Base-by-base conservation (phyloP, 176 grass and related monocot genomes). In the Carex scoparia region DNA sequence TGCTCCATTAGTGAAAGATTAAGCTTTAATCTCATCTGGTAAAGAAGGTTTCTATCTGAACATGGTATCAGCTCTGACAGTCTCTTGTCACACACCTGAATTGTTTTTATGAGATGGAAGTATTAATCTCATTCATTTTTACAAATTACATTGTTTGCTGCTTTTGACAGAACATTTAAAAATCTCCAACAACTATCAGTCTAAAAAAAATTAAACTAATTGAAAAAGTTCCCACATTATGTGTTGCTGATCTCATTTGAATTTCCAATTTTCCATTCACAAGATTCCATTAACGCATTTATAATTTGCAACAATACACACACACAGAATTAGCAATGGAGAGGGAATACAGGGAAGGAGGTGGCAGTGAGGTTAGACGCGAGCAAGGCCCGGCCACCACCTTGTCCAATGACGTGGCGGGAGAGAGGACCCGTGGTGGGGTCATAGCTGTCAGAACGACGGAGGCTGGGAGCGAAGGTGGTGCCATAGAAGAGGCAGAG, bases 401-500 rank as follows among this genome's bases (percentile, higher is more conserved):
- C 82, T 23, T 56, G 31, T 62, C 23, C 19, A 12, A 10, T 38
- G 68, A 58, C 70, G 67, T 54, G 51, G 10, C 12, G 14, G 35
- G 85, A 60, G 18, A 56, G 37, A 58, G 49, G 66, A 57, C 0
- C 55, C 10, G 4, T 18, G 57, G 57, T 60, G 57, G 57, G 16
- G 59, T 69, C 28, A 1, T 53, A 84, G 40, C 4, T 73, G 81
- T 7, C 40, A 42, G 66, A 35, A 53, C 54, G 33, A 80, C 81
- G 86, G 77, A 85, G 87, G 86, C 79, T 88, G 70, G 86, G 93
- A 37, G 61, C 91, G 83, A 93, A 93, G 37, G 87, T 87, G 91
- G 89, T 19, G 84, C 94, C 94, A 77, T 93, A 83, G 89, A 92
- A 89, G 91, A 95, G 74, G 87, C 94, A 96, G 91, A 96, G 89